Base-by-base conservation (phyloP, 148 eudicot species). In the Spergularia marina region DNA sequence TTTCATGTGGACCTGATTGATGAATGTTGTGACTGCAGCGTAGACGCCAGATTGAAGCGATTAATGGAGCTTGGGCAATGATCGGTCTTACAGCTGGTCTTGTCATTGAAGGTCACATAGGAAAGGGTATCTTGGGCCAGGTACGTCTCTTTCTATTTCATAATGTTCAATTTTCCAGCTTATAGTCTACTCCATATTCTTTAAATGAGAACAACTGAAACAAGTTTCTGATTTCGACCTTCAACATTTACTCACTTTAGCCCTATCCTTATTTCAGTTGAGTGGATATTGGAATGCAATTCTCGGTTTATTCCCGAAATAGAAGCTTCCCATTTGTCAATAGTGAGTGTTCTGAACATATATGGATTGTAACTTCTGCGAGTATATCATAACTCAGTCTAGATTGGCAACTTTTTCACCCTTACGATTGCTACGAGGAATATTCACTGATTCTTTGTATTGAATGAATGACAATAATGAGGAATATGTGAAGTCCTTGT, bases 31-130 rank as follows among this genome's bases (percentile, higher is more conserved):
- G 71, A 21, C 40, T 79, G 53, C 80, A 95, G 99, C 88, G 86
- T 75, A 79, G 78, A 66, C 91, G 94, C 39, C 83, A 72, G 72
- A 87, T 90, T 65, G 97, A 95, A 88, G 99, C 99, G 6, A 89
- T 95, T 8, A 95, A 95, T 83, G 99, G 99, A 73, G 99, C 90
- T 16, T 92, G 96, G 97, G 99, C 99, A 49, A 92, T 95, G 97
- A 85, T 95, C 30, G 99, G 99, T 75, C 94, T 95, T 40, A 95
- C 97, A 1, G 86, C 86, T 65, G 97, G 91, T 69, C 85, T 95
- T 68, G 84, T 95, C 74, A 88, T 95, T 12, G 97, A 95, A 85
- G 91, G 88, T 77, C 88, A 84, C 6, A 92, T 92, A 14, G 99
- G 99, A 85, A 87, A 90, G 68, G 57, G 84, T 75, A 83, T 95